Base-by-base conservation (phyloP, 495 filamentous ascomycete species). In the Podospora pseudocomata region DNA sequence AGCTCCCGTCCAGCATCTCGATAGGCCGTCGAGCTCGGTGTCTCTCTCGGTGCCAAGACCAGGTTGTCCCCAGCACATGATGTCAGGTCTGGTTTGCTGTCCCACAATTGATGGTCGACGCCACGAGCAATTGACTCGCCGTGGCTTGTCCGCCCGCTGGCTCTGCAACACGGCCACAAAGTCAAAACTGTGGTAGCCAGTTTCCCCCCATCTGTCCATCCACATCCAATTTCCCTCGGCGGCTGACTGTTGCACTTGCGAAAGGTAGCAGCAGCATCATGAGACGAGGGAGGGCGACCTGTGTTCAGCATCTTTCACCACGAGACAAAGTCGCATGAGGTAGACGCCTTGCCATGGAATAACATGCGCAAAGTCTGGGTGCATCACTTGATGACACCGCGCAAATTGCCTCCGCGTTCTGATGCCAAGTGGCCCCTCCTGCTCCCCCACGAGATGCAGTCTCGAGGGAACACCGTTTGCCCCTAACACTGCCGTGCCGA, bases 91-190 rank as follows among this genome's bases (percentile, higher is more conserved):
- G 6, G 39, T 18, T 18, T 26, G 55, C 23, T 58, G 55, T 58
- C 18, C 55, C 55, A 20, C 55, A 58, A 58, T 26, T 58, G n/a
- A 5, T 58, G 55, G 55, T 18, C 23, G 55, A 26, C 55, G 55
- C 55, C 55, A 58, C 55, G 55, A 26, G 6, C n/a, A 58, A 58
- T 58, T 58, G 55, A 58, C 55, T 58, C 55, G 55, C 55, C 11
- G 19, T 26, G 23, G 55, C 55, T 58, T 58, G 55, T 20, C 39
- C n/a, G n/a, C n/a, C 18, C 23, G 55, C n/a, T 26, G 4, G 9
- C 18, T 26, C 55, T 58, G 55, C 55, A 49, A 49, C 39, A 58
- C 55, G 55, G 55, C 55, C 55, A 58, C 55, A 58, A 58, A 58
- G n/a, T 15, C 55, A 58, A 58, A 49, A 49, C 13, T 49, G 39